Evolutionary conservation across 2,329 filamentous ascomycete species (phyloP), one percentile per base, ranked within the genome.

Genomic region (Fusarium xyrophilum): DNA sequence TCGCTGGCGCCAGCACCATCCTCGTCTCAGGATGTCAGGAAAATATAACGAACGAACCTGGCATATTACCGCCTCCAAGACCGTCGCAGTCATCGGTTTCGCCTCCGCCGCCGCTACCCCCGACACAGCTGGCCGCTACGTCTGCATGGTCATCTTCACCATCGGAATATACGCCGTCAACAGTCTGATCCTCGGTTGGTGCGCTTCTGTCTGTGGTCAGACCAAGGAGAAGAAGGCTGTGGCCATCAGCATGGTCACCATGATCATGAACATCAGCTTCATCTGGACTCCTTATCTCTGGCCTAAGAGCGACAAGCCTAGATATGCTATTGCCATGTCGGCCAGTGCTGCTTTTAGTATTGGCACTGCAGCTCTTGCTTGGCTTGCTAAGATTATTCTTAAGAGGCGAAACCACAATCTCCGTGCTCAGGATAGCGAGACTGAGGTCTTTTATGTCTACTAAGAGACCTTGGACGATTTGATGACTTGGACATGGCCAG

Each of bases 191-290:
- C 75, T 84, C 1, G 80, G 81, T 6, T 85, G 82, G 83, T 78
- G 78, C 2, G 76, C 76, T 1, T 76, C 75, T 1, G 79, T 79
- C 1, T 78, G 81, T 23, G 82, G 81, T 1, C 82, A 84, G 70
- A 83, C 81, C 1, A 80, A 82, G 27, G 82, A 84, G 71, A 83
- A 84, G 75, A 83, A 82, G 69, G 82, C 82, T 1, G 79, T 79
- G 4, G 77, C 81, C 1, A 77, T 84, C 21, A 79, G 80, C 19
- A 74, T 74, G 72, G 72, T 72, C 4, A 74, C 71, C 1, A 74
- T 70, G 64, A 63, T 74, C 9, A 73, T 73, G 66, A 74, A 74
- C 60, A 50, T 73, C 11, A 70, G 68, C 60, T 72, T 71, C n/a
- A 73, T 74, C 54, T 74, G 70, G 68, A 74, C 72, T 17, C 72